phyloP scores from a whole-genome alignment of 2,329 filamentous ascomycete species.

The Diaporthe sp. region DNA sequence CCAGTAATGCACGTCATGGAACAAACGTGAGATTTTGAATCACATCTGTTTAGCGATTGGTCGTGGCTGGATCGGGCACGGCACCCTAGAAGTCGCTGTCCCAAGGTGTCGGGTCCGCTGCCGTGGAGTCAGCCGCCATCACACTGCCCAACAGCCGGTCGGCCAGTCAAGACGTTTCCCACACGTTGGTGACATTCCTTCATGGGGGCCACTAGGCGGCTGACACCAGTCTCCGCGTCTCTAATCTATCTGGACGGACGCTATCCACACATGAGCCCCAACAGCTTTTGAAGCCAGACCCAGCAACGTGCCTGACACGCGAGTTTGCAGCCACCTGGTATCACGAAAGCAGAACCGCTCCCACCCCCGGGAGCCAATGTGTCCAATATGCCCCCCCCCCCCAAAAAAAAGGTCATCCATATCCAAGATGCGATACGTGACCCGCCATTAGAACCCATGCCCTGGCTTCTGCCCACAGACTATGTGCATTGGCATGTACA shows the following conservation, averaged over 20 bases:
- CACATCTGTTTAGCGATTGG: neutral
- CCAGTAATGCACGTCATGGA: conserved; percentile 21
- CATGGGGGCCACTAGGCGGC: neutral
- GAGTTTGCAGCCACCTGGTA: neutral
- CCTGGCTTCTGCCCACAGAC: conserved; percentile 64
- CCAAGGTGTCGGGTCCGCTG: conserved; percentile 11
- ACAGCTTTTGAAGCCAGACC: conserved; percentile 15
- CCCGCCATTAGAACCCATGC: conserved; percentile 7
- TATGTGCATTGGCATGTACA: conserved; percentile 67
- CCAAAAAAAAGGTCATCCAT: too few relatives aligned
- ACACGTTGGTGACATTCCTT: neutral
- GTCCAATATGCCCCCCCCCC: neutral
- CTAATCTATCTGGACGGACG: neutral
- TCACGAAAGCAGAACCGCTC: conserved; percentile 11
- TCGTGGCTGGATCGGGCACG: neutral
- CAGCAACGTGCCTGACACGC: neutral
- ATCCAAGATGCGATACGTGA: neutral
- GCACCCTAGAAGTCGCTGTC: neutral
- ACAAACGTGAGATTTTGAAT: neutral
- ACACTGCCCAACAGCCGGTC: neutral
- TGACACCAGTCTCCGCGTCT: neutral
- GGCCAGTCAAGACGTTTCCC: neutral
- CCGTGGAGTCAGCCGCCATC: neutral
- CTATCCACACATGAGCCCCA: neutral
- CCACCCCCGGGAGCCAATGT: neutral